A percentile compares a stretch with the other conserved stretches of the same genome.
These are phyloP conservation scores for Spathaspora gorwiae DNA, from an alignment of 805 yeast genomes.

Conservation along the genomic window DNA sequence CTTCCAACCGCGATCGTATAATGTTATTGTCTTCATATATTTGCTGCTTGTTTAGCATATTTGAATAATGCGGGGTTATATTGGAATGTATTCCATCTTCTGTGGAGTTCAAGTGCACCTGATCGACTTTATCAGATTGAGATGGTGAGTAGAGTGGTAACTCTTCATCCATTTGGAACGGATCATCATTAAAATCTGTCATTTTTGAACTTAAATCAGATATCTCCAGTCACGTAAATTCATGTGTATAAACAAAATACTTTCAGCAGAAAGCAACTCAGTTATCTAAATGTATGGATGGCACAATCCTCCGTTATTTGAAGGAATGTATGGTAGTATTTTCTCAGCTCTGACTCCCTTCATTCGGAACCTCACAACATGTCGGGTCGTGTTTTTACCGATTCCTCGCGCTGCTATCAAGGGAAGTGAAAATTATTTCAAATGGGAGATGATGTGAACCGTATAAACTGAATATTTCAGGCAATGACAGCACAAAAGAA, in stretches of 20 bases:
- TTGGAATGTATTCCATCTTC: background rate
- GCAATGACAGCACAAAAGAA: background rate
- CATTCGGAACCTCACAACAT: too few relatives aligned
- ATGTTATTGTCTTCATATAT: slow-evolving; percentile 11
- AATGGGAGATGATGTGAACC: too few relatives aligned
- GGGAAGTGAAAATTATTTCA: too few relatives aligned
- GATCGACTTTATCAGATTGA: background rate
- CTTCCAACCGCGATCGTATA: slow-evolving; percentile 32
- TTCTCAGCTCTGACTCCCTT: too few relatives aligned
- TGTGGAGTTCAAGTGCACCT: background rate
- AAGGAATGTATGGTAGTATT: too few relatives aligned
- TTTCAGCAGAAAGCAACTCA: too few relatives aligned
- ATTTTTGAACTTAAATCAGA: slow-evolving; percentile 8
- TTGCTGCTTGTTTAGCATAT: background rate
- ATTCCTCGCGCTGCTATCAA: too few relatives aligned
- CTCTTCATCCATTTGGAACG: slow-evolving; percentile 46
- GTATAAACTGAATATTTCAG: background rate
- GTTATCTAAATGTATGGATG: too few relatives aligned
- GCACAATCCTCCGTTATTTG: too few relatives aligned
- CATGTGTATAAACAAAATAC: too few relatives aligned
- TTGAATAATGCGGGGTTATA: background rate
- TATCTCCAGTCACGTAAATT: too few relatives aligned
- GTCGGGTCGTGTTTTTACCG: too few relatives aligned
- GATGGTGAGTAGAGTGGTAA: slow-evolving; percentile 9
- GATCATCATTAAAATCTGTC: slow-evolving; percentile 32